Evolutionary conservation across 208 protist species (phyloP), one percentile per base, ranked within the genome.

Genomic region (Leishmania arabica): DNA sequence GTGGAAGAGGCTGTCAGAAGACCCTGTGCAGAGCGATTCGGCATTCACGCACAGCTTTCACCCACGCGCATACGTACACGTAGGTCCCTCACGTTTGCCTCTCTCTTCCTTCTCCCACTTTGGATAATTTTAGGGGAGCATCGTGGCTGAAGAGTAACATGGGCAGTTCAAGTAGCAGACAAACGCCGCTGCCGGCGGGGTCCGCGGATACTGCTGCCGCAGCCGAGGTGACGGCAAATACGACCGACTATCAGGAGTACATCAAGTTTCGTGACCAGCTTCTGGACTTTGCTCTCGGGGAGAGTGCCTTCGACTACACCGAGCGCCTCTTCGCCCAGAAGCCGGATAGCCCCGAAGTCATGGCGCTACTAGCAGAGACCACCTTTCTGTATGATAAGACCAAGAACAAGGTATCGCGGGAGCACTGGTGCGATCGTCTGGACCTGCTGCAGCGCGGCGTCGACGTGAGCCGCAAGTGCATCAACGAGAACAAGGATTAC

Each of bases 391-490:
- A 97, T 83, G 94, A 97, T 82, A 88, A 93, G 69, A 93, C 83
- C 13, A 97, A 97, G 79, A 95, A 95, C 87, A 94, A 95, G 81
- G 82, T 92, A 34, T 84, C 86, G 34, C 87, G 94, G 21, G 90
- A 91, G 71, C 94, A 97, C 84, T 97, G 94, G 94, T 89, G 86
- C 71, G 94, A 97, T 75, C 90, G 94, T 11, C 84, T 97, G 37
- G 94, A 97, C 72, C 88, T 97, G 8, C 83, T 97, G 37, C 94
- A 97, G 82, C 90, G 91, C 58, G 94, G 90, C 58, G 90, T 97
- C 24, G 94, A 97, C 75, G 92, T 95, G n/a, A 97, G 91, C 81
- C 89, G 92, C 62, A 95, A 95, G 84, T 97, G 94, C 84, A 93
- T 97, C 66, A 93, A 95, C 53, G 92, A 97, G 79, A 91, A 97